phyloP scores from a whole-genome alignment of 2,329 filamentous ascomycete genomes.

The Scedosporium dehoogii region DNA sequence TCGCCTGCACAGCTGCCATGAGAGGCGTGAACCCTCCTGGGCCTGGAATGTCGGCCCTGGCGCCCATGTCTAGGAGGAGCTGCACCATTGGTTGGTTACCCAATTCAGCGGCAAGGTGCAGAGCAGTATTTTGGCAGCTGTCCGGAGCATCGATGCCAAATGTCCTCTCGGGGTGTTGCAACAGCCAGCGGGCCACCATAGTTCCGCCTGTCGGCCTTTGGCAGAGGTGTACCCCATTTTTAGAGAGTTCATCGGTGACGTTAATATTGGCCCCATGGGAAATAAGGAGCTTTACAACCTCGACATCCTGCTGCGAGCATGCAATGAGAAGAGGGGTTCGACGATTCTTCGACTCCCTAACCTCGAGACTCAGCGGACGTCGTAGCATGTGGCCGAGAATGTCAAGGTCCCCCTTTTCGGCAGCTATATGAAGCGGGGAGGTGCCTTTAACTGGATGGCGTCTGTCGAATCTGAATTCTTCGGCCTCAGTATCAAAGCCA shows the following conservation, averaged over 20 bases:
- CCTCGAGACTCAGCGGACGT: conserved; percentile 13
- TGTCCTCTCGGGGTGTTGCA: conserved; percentile 10
- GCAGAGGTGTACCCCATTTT: conserved; percentile 18
- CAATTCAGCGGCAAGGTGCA: conserved; percentile 19
- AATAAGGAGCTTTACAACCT: conserved; percentile 18
- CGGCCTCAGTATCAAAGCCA: conserved; percentile 16
- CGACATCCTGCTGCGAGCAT: conserved; percentile 18
- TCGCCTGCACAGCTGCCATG: conserved; percentile 16
- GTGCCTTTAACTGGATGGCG: conserved; percentile 12
- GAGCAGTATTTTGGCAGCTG: conserved; percentile 17
- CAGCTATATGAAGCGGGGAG: conserved; percentile 17
- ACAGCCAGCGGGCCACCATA: conserved; percentile 15
- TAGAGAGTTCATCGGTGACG: conserved; percentile 15
- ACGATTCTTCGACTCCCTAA: conserved; percentile 10
- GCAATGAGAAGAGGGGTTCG: conserved; percentile 20
- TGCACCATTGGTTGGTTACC: conserved; percentile 19
- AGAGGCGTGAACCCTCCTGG: conserved; percentile 15
- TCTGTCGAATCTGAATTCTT: conserved; percentile 15
- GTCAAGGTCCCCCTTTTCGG: conserved; percentile 15
- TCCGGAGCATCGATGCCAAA: conserved; percentile 14
- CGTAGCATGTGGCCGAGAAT: conserved; percentile 17
- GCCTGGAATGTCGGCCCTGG: conserved; percentile 16
- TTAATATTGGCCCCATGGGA: conserved; percentile 14
- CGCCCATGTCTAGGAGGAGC: conserved; percentile 13
- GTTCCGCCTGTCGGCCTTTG: conserved; percentile 15